Conservation (phyloP, 75 land plant genomes). For the Cunninghamia lanceolata region DNA sequence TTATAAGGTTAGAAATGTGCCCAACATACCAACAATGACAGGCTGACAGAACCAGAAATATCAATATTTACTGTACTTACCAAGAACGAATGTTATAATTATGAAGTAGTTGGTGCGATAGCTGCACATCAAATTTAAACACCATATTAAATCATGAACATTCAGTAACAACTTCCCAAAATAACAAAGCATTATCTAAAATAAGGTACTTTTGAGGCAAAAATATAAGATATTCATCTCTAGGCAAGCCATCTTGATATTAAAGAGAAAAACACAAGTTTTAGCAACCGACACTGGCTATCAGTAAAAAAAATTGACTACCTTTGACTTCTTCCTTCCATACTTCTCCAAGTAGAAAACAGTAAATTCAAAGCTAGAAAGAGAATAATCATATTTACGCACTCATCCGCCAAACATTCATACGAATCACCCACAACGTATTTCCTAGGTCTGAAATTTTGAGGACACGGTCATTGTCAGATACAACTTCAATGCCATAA, state of each 20-base stretch:
- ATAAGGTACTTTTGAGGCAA: not conserved
- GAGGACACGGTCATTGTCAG: too few species aligned
- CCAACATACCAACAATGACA: not conserved
- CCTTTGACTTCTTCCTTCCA: conserved; percentile 22
- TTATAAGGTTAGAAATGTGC: not conserved
- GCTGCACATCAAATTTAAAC: conserved; percentile 47
- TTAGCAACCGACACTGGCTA: not conserved
- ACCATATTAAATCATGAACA: not conserved
- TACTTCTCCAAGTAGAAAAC: not conserved
- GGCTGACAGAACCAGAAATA: not conserved
- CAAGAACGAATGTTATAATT: conserved; percentile 65
- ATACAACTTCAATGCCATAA: too few species aligned
- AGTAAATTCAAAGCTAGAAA: not conserved
- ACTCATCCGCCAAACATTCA: not conserved
- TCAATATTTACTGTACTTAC: conserved; percentile 42
- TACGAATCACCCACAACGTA: not conserved
- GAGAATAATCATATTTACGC: not conserved
- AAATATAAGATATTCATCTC: not conserved
- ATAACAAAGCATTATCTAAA: not conserved
- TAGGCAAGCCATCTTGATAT: not conserved
- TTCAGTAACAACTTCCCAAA: not conserved
- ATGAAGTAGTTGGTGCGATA: conserved; percentile 97
- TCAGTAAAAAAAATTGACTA: not conserved
- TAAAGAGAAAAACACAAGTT: not conserved
- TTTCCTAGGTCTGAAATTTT: too few species aligned